Conservation (phyloP, 2,329 filamentous ascomycete species). For the Xylaria sp. region DNA sequence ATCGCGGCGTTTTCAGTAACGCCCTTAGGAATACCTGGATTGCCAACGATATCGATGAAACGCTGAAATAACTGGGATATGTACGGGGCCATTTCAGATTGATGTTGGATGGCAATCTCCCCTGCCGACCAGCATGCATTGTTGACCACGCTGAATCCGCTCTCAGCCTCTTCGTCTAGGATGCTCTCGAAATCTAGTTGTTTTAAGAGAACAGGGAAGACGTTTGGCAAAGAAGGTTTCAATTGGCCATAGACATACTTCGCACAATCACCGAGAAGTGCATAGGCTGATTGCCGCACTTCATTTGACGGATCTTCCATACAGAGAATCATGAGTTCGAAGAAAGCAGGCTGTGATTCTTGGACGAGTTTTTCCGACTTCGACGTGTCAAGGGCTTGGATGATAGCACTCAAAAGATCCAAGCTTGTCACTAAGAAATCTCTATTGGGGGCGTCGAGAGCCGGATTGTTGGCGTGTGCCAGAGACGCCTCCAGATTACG, state of each 20-base stretch:
- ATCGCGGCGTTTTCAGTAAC: conserved; percentile 95
- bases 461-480: conserved; percentile 72
- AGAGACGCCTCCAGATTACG: conserved; percentile 86
- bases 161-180: conserved; percentile 82
- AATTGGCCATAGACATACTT: conserved; percentile 90
- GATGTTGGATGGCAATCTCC: conserved; percentile 86
- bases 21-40: conserved; percentile 84
- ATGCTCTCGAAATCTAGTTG: conserved; percentile 86
- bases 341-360: conserved; percentile 82
- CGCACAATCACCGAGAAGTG: conserved; percentile 91
- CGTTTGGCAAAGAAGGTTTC: conserved; percentile 74
- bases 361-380: conserved; percentile 82
- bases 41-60: conserved; percentile 83
- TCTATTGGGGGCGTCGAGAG: conserved; percentile 85
- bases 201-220: conserved; percentile 84
- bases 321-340: conserved; percentile 88
- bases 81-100: conserved; percentile 79
- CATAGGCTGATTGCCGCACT: conserved; percentile 95
- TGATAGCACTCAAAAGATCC: conserved; percentile 90
- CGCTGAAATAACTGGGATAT: conserved; percentile 80
- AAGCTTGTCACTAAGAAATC: conserved; percentile 96
- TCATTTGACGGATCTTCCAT: conserved; percentile 93
- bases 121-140: conserved; percentile 98
- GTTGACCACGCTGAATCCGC: conserved; percentile 91
- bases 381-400: conserved; percentile 82